These are phyloP conservation scores for Phytomonas sp. DNA, from an alignment of 208 protist species.

Conservation along the genomic window DNA sequence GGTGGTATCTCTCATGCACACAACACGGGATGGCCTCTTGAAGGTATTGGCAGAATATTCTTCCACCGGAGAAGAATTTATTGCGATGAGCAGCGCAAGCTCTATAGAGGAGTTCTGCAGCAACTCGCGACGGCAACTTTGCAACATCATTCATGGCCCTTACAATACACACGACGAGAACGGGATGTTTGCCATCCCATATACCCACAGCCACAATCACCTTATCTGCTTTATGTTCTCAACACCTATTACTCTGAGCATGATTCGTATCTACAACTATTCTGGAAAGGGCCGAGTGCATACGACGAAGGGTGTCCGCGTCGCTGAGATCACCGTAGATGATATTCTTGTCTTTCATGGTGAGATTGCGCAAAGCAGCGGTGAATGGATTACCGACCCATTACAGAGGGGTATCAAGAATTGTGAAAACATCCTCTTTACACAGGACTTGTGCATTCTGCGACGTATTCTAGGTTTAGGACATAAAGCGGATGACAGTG, in stretches of 20 bases:
- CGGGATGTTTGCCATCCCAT: conserved; percentile 82
- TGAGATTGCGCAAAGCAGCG: conserved; percentile 50
- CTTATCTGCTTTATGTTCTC: conserved; percentile 64
- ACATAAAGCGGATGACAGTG: not conserved
- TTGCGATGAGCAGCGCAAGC: conserved; percentile 6
- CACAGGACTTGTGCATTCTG: conserved; percentile 29
- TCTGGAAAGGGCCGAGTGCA: conserved; percentile 83
- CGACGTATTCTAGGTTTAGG: conserved; percentile 18
- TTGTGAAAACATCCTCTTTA: conserved; percentile 76
- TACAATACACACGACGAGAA: conserved; percentile 80
- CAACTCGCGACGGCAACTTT: conserved; percentile 36
- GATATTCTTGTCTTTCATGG: conserved; percentile 43
- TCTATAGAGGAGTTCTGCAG: conserved; percentile 10
- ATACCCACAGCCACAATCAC: conserved; percentile 47
- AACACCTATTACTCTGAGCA: conserved; percentile 37
- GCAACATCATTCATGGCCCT: conserved; percentile 66
- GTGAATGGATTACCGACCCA: conserved; percentile 16
- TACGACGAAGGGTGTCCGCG: conserved; percentile 65
- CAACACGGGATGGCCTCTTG: conserved; percentile 10
- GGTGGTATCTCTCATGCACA: not conserved
- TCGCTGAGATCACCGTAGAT: conserved; percentile 78
- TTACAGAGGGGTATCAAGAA: conserved; percentile 26
- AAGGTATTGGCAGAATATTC: conserved; percentile 21
- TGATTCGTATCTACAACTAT: conserved; percentile 89
- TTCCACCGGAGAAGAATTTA: conserved; percentile 17